These are phyloP conservation scores for Jaapia argillacea DNA, from an alignment of 768 basidiomycete genomes.

Conservation along the genomic window DNA sequence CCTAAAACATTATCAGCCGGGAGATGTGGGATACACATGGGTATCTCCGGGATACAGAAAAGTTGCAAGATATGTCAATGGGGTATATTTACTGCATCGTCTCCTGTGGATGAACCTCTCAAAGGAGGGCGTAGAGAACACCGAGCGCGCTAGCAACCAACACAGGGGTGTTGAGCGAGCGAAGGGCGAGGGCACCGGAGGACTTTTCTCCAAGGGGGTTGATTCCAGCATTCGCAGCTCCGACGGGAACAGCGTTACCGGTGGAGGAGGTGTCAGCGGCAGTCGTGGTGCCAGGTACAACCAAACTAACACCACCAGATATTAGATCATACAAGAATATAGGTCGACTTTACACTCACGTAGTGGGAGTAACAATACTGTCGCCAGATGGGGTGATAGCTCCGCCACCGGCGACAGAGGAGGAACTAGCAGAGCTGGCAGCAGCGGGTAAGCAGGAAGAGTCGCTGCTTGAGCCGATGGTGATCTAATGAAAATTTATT, in stretches of 20 bases:
- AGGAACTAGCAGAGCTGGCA: constrained; percentile 6
- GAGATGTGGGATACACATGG: neutral
- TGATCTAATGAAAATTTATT: constrained; percentile 18
- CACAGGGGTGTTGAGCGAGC: constrained; percentile 13
- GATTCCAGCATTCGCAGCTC: constrained; percentile 25
- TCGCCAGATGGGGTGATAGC: constrained; percentile 4
- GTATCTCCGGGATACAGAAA: neutral
- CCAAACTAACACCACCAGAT: constrained; percentile 6
- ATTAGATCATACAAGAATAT: constrained; percentile 2
- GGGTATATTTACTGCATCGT: too few relatives aligned
- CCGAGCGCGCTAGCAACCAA: constrained; percentile 14
- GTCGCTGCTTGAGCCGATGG: constrained; percentile 24
- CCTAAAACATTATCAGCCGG: too few relatives aligned
- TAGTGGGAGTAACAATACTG: constrained; percentile 7
- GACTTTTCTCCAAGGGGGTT: constrained; percentile 10
- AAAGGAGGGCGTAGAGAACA: constrained; percentile 13
- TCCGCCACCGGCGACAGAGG: constrained; percentile 2
- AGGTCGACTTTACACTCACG: constrained; percentile 7
- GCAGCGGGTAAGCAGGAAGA: constrained; percentile 24
- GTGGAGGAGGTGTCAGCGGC: constrained; percentile 10
- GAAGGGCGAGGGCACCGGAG: constrained; percentile 15
- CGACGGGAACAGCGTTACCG: constrained; percentile 14
- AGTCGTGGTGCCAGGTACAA: constrained; percentile 3
- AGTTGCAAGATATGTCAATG: neutral
- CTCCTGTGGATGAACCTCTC: too few relatives aligned